Conservation (phyloP, 768 basidiomycete genomes). For the Scleroderma bovista region DNA sequence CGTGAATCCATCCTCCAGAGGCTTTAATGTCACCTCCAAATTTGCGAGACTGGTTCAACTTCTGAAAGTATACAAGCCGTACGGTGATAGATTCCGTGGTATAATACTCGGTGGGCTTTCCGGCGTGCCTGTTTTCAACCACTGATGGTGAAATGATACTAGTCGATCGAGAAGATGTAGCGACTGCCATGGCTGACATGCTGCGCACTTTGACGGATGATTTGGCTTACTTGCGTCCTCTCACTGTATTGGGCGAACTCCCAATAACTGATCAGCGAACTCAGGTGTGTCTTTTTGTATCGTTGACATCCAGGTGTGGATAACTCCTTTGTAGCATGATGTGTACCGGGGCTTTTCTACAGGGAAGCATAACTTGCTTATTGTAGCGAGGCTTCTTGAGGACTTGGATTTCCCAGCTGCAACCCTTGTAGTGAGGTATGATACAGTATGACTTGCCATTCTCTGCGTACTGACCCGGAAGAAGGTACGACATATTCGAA, state of each 20-base stretch:
- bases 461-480: not conserved
- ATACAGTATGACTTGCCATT: not conserved
- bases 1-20: constrained; percentile 45
- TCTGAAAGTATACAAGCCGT: constrained; percentile 47
- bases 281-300: constrained; percentile 23
- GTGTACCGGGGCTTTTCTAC: constrained; percentile 43
- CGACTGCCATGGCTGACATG: constrained; percentile 54
- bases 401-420: constrained; percentile 56
- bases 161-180: constrained; percentile 54
- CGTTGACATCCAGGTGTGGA: constrained; percentile 2
- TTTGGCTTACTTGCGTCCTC: constrained; percentile 50
- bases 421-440: constrained; percentile 59
- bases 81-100: constrained; percentile 57
- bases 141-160: constrained; percentile 3
- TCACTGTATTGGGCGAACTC: constrained; percentile 38
- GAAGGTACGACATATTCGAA: constrained; percentile 33
- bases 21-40: constrained; percentile 68
- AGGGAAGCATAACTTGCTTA: constrained; percentile 59
- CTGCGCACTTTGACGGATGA: constrained; percentile 49
- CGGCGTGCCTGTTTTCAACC: not conserved
- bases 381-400: constrained; percentile 53
- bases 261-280: constrained; percentile 27
- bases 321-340: constrained; percentile 34
- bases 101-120: constrained; percentile 51
- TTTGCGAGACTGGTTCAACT: constrained; percentile 56